Conservation (phyloP, 148 eudicot species). For the Cornus controversa region DNA sequence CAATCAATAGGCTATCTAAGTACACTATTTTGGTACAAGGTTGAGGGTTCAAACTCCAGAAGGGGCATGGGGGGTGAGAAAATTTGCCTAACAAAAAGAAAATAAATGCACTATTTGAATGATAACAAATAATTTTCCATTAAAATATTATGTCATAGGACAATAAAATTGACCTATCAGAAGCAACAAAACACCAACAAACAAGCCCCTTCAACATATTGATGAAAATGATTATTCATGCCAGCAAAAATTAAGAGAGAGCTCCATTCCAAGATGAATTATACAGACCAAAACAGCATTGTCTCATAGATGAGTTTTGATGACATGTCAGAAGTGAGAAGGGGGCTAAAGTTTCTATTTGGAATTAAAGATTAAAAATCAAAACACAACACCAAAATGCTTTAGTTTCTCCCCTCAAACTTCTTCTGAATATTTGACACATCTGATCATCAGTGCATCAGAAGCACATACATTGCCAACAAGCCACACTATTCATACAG, state of each 20-base stretch:
- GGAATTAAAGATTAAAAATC: neutral
- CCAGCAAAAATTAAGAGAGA: neutral
- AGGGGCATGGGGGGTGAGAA: too few species aligned
- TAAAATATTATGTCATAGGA: neutral
- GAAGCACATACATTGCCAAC: neutral
- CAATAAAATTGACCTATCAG: neutral
- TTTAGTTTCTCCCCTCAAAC: neutral
- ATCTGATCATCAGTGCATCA: neutral
- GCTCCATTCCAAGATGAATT: neutral
- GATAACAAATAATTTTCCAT: too few species aligned
- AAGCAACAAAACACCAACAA: neutral
- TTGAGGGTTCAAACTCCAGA: too few species aligned
- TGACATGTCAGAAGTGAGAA: neutral
- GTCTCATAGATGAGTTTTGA: neutral
- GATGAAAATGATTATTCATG: neutral
- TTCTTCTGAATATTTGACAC: neutral
- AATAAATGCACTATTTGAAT: too few species aligned
- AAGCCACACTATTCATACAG: constrained; percentile 1
- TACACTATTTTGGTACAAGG: too few species aligned
- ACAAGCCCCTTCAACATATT: neutral
- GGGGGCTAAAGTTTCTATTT: neutral
- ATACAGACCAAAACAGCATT: neutral
- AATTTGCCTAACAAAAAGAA: too few species aligned
- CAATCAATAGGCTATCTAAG: neutral
- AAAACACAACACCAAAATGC: neutral